Evolutionary conservation across 768 basidiomycete genomes (phyloP).

Genomic region (Podaxis mareebaensis): DNA sequence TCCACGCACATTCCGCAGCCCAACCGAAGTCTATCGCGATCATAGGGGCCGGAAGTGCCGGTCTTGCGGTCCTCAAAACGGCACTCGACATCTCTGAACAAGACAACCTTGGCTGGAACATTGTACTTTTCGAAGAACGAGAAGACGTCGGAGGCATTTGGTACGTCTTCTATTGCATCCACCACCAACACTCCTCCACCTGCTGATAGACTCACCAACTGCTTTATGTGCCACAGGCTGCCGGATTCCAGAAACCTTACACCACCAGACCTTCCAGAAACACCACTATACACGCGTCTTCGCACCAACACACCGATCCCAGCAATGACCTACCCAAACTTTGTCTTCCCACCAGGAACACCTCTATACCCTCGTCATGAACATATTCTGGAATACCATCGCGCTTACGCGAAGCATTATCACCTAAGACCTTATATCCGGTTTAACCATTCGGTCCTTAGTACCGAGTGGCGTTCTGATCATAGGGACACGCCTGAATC

Average conservation of each 20-base stretch:
- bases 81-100: constrained; percentile 47
- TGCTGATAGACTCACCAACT: neutral
- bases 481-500: neutral
- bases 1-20: neutral
- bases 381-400: constrained; percentile 47
- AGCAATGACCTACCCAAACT: constrained; percentile 57
- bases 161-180: constrained; percentile 27
- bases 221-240: constrained; percentile 25
- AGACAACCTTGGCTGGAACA: constrained; percentile 37
- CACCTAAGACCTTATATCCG: constrained; percentile 40
- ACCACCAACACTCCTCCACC: neutral
- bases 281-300: constrained; percentile 54
- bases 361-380: constrained; percentile 52
- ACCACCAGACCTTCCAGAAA: constrained; percentile 53
- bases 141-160: constrained; percentile 58
- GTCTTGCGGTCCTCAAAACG: constrained; percentile 52
- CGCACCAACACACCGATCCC: constrained; percentile 58
- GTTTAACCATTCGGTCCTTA: constrained; percentile 43
- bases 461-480: constrained; percentile 40
- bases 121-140: constrained; percentile 56
- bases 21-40: constrained; percentile 52
- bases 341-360: constrained; percentile 51
- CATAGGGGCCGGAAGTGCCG: constrained; percentile 59
- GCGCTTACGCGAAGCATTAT: constrained; percentile 37
- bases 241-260: constrained; percentile 29